phyloP scores from a whole-genome alignment of 768 basidiomycete species.

The Royoungia palumana region DNA sequence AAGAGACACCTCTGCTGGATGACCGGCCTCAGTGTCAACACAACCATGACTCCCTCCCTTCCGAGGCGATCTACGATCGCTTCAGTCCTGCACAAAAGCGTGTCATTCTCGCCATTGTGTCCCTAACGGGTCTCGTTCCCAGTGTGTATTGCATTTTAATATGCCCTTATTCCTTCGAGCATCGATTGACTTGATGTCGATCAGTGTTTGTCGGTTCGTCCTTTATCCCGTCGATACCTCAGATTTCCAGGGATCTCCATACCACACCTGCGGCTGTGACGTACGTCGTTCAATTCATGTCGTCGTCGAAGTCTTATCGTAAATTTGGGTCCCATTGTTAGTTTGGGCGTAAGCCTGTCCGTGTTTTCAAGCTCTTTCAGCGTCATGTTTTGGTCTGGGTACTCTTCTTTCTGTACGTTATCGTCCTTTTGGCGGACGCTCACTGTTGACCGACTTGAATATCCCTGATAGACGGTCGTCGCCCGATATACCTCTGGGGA shows the following conservation, averaged over 20 bases:
- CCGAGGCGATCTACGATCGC: conserved; percentile 48
- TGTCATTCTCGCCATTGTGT: conserved; percentile 54
- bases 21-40: conserved; percentile 7
- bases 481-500: conserved; percentile 54
- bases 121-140: conserved; percentile 60
- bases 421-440: too few relatives aligned
- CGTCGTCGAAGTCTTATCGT: not conserved
- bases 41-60: conserved; percentile 7
- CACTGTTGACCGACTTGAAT: not conserved
- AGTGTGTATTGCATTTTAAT: conserved; percentile 38
- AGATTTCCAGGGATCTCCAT: conserved; percentile 63
- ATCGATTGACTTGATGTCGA: not conserved
- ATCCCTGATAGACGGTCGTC: conserved; percentile 53
- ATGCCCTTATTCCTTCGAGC: not conserved
- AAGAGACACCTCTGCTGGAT: conserved; percentile 28
- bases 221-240: conserved; percentile 73
- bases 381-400: conserved; percentile 50
- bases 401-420: conserved; percentile 47
- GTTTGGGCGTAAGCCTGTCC: conserved; percentile 51
- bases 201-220: conserved; percentile 66
- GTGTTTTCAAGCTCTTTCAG: conserved; percentile 44
- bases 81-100: conserved; percentile 52
- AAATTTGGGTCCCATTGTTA: conserved; percentile 9
- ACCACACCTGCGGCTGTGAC: conserved; percentile 57
- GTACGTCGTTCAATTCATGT: conserved; percentile 25